Base-by-base conservation (phyloP, 345 rosid genomes). In the Bretschneidera sinensis region DNA sequence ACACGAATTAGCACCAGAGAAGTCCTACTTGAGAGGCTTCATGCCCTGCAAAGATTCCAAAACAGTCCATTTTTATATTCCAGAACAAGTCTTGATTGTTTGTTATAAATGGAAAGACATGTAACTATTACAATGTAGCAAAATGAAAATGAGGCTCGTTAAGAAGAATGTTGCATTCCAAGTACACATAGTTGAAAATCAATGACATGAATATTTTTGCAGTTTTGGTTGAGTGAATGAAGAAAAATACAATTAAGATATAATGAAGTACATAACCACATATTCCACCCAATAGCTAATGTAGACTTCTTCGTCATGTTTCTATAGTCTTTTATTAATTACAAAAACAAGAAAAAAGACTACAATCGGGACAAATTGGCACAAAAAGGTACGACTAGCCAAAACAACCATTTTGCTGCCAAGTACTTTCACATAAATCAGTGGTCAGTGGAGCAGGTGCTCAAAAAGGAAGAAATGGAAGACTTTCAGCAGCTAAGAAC, bases 21-120 rank as follows among this genome's bases (percentile, higher is more conserved):
- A 39, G 16, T 39, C 11, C 80, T 84, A 87, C 77, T 77, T 87
- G 62, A 91, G 80, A 63, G 92, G 86, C 86, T 91, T 91, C 82
- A 91, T 52, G 24, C 91, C 96, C 95, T 90, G 80, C 22, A 74
- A 68, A 72, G 21, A 18, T 23, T n/a, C 17, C 25, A 18, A 18
- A 67, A 22, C n/a, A 4, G 9, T 33, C 25, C 2, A n/a, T 54
- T 54, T 52, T 20, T 22, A 18, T 9, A 10, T 33, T 18, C 49
- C n/a, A 17, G 23, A 13, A 39, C 11, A 39, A 39, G 16, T 7
- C 11, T 11, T 39, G 45, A 14, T 39, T 39, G 45, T 24, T 54
- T 16, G 18, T 21, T 33, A 39, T 19, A 31, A 20, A 16, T n/a
- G 43, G 22, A 49, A 56, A 54, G 17, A 34, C 45, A 54, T 23